Base-by-base conservation (phyloP, 345 rosid species). In the Laguncularia racemosa region DNA sequence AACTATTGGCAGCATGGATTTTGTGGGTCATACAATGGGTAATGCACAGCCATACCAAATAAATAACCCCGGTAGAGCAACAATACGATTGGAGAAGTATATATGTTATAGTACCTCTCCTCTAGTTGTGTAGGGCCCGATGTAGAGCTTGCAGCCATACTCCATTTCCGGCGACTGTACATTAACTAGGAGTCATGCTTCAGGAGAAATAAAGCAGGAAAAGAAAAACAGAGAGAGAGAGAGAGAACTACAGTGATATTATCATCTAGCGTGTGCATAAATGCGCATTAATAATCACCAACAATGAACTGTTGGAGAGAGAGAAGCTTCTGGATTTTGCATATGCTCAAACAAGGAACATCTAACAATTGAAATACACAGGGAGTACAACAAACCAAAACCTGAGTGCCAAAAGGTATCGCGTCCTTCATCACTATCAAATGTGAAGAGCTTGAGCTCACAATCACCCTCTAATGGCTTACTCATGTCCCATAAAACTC, bases 321-420 rank as follows among this genome's bases (percentile, higher is more conserved):
- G 40, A 33, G 50, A 47, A 4, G 50, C 50, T 47, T 47, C 50
- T 14, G 50, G 50, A 47, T 18, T n/a, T 52, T 13, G 40, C 40
- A 33, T 33, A 9, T 33, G 40, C 40, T 33, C n/a, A n/a, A n/a
- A n/a, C n/a, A n/a, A n/a, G n/a, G n/a, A n/a, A n/a, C n/a, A n/a
- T n/a, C n/a, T n/a, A n/a, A n/a, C 7, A 1, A 51, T 51, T 28
- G 23, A 51, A n/a, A 51, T 19, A n/a, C n/a, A 51, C 54, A n/a
- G n/a, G n/a, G n/a, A n/a, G n/a, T n/a, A 18, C 5, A 50, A 6
- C 13, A 51, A 3, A 19, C 28, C 46, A 40, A 33, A 38, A 49
- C 99, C 89, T 10, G 99, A 93, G 71, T 93, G 99, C 96, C 97
- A 93, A 45, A 89, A 91, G 48, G 99, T 87, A 66, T 93, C 99